phyloP scores from a whole-genome alignment of 2,329 filamentous ascomycete species.

The Talaromyces atroroseus region DNA sequence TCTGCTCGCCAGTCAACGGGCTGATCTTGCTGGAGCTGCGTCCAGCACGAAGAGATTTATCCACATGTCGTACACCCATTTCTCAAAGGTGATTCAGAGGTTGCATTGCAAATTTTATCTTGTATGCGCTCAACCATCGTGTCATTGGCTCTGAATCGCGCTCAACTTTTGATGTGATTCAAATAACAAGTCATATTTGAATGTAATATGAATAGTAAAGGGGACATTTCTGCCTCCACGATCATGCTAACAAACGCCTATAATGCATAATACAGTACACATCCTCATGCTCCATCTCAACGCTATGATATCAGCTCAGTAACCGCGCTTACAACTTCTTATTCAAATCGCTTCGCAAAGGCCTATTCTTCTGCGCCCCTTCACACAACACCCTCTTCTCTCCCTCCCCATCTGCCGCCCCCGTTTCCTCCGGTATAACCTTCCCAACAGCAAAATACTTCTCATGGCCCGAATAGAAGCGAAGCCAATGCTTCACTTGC shows the following conservation, averaged over 20 bases:
- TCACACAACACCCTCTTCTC: slow-evolving; percentile 61
- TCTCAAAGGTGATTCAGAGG: neutral
- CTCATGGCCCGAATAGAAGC: slow-evolving; percentile 72
- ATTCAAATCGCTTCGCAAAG: slow-evolving; percentile 36
- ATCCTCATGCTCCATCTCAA: neutral
- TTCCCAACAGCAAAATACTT: slow-evolving; percentile 78
- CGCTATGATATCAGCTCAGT: neutral
- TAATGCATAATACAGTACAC: neutral
- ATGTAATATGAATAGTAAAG: too few species aligned
- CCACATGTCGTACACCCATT: neutral
- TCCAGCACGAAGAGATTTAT: neutral
- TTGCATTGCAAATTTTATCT: too few species aligned
- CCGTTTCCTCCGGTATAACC: slow-evolving; percentile 54
- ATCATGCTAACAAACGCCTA: neutral
- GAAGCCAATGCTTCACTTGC: slow-evolving; percentile 72
- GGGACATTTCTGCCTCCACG: too few species aligned
- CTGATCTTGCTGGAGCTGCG: neutral
- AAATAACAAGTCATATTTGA: too few species aligned
- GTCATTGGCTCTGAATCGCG: too few species aligned
- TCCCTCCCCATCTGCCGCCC: slow-evolving; percentile 16
- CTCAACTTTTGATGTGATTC: too few species aligned
- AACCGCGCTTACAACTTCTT: neutral
- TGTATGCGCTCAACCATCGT: too few species aligned
- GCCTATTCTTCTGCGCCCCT: slow-evolving; percentile 61
- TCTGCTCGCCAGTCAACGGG: neutral